A percentile compares a stretch with the other conserved stretches of the same genome.
phyloP scores from a whole-genome alignment of 192 early-diverging fungal genomes.

The Cetraspora pellucida region DNA sequence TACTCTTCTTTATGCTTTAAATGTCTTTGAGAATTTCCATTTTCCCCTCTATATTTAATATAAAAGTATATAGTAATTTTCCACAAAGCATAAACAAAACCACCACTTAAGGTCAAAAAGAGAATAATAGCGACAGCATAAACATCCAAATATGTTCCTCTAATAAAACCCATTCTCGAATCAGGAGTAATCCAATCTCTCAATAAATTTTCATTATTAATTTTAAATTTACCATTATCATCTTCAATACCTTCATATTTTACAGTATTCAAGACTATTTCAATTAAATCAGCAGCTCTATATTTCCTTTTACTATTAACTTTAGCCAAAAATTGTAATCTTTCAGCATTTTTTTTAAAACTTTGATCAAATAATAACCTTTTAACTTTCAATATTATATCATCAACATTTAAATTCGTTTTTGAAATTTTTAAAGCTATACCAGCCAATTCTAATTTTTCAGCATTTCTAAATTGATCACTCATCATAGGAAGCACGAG shows the following conservation, averaged over 20 bases:
- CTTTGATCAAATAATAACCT: neutral
- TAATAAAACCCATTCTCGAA: slow-evolving; percentile 29
- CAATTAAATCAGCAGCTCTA: slow-evolving; percentile 29
- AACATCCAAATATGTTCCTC: slow-evolving; percentile 31
- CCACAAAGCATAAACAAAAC: too few species aligned
- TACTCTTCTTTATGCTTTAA: too few species aligned
- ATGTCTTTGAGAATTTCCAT: too few species aligned
- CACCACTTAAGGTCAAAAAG: too few species aligned
- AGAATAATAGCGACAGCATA: too few species aligned
- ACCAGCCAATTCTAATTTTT: slow-evolving; percentile 3
- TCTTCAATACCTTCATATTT: neutral
- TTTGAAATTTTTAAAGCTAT: slow-evolving; percentile 3
- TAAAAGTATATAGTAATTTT: too few species aligned
- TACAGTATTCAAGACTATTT: neutral
- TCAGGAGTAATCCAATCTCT: slow-evolving; percentile 23
- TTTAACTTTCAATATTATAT: slow-evolving; percentile 5
- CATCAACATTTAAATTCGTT: too few species aligned
- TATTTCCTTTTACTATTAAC: slow-evolving; percentile 30
- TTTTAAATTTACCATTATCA: neutral
- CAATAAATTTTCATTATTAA: neutral
- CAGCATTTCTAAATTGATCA: slow-evolving; percentile 1
- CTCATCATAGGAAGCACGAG: slow-evolving; percentile 34
- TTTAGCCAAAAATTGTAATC: too few species aligned
- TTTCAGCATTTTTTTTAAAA: slow-evolving; percentile 9
- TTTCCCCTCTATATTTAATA: too few species aligned